Conservation (phyloP, 2,329 filamentous ascomycete species). For the Sarocladium strictum region DNA sequence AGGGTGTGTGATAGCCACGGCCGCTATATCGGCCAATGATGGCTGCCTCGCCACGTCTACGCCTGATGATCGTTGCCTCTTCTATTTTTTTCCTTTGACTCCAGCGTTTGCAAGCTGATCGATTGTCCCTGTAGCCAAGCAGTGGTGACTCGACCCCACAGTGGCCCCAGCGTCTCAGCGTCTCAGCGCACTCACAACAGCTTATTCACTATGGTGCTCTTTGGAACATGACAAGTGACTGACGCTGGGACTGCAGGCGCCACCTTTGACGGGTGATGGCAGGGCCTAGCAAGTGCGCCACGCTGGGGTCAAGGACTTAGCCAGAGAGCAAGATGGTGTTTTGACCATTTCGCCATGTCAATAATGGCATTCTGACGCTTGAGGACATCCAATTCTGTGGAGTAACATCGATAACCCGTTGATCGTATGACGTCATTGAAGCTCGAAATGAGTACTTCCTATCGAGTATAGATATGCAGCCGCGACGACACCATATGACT, state of each 20-base stretch:
- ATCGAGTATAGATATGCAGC: too few relatives aligned
- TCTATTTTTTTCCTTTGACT: not conserved
- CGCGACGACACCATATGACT: too few relatives aligned
- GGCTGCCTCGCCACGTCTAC: not conserved
- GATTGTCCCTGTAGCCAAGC: not conserved
- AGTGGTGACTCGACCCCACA: not conserved
- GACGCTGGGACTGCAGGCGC: not conserved
- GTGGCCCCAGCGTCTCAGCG: not conserved
- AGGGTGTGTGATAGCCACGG: not conserved
- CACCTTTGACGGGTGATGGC: not conserved
- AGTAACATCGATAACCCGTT: not conserved
- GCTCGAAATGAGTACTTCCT: too few relatives aligned
- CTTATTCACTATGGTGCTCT: not conserved
- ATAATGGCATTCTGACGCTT: not conserved
- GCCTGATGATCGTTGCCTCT: slow-evolving; percentile 2
- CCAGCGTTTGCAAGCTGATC: not conserved
- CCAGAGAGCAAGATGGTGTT: too few relatives aligned
- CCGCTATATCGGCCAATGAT: not conserved
- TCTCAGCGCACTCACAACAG: not conserved
- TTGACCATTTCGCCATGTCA: not conserved
- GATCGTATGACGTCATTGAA: too few relatives aligned
- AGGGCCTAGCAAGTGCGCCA: not conserved
- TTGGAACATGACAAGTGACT: not conserved
- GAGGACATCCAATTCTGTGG: not conserved
- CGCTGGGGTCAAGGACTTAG: too few relatives aligned